These are phyloP conservation scores for Inga leiocalycina DNA, from an alignment of 306 rosid species.

Conservation along the genomic window DNA sequence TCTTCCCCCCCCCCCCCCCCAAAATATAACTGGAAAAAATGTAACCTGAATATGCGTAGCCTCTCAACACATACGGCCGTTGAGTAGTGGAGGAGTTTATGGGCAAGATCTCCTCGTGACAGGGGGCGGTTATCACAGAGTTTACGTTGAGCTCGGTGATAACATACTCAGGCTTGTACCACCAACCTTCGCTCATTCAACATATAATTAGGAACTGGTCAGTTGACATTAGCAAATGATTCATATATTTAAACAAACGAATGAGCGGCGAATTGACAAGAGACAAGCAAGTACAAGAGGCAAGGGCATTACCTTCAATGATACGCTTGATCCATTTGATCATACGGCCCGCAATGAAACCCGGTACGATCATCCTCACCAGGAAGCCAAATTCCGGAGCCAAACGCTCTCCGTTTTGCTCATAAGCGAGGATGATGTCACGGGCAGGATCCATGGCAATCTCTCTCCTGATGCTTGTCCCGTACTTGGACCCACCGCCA, in stretches of 20 bases:
- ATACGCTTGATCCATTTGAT: constrained; percentile 86
- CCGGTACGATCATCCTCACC: constrained; percentile 68
- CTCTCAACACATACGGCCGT: constrained; percentile 62
- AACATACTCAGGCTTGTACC: constrained; percentile 83
- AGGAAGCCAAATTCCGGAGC: constrained; percentile 85
- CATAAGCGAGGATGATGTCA: constrained; percentile 73
- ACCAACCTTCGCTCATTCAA: constrained; percentile 65
- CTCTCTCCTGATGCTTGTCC: constrained; percentile 60
- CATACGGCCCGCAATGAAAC: constrained; percentile 81
- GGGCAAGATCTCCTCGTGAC: constrained; percentile 80
- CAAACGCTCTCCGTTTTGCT: constrained; percentile 73
- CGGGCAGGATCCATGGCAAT: constrained; percentile 76
- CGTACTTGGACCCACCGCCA: constrained; percentile 83
- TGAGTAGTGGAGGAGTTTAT: constrained; percentile 75
- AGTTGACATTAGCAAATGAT: not conserved
- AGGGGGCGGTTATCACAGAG: constrained; percentile 83
- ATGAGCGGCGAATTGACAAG: not conserved
- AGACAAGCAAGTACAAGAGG: not conserved
- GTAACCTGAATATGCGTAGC: constrained; percentile 89
- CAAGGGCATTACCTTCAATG: constrained; percentile 52
- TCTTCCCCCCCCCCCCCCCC: not conserved
- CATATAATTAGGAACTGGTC: not conserved
- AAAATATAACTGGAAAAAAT: not conserved
- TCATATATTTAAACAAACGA: not conserved
- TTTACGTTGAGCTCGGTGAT: constrained; percentile 85